Conservation (phyloP, 2,329 filamentous ascomycete species). For the Dactylellina parvicollis region DNA sequence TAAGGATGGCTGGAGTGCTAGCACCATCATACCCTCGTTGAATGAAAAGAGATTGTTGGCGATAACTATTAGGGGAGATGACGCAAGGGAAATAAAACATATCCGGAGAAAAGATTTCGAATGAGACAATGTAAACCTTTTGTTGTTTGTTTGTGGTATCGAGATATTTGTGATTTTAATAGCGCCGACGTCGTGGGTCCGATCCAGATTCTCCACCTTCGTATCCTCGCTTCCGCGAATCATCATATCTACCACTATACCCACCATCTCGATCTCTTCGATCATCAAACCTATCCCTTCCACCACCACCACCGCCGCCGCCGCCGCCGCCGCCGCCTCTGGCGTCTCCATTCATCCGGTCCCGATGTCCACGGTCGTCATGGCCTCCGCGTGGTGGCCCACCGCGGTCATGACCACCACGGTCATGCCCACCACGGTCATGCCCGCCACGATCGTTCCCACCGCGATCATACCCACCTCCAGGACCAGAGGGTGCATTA, state of each 20-base stretch:
- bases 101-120: constrained; percentile 7
- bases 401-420: constrained; percentile 56
- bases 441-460: constrained; percentile 31
- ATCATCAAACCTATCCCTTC: constrained; percentile 53
- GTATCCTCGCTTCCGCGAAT: constrained; percentile 53
- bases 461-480: constrained; percentile 56
- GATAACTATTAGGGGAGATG: constrained; percentile 18
- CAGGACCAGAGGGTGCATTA: constrained; percentile 63
- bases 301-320: constrained; percentile 53
- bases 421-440: constrained; percentile 50
- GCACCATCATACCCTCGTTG: constrained; percentile 52
- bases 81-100: background rate
- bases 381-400: constrained; percentile 34
- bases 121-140: constrained; percentile 1
- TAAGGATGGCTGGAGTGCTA: constrained; percentile 54
- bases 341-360: constrained; percentile 53
- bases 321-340: constrained; percentile 54
- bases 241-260: constrained; percentile 48
- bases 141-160: background rate
- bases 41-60: constrained; percentile 14
- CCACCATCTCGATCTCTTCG: constrained; percentile 55
- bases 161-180: constrained; percentile 42
- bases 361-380: constrained; percentile 50
- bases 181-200: constrained; percentile 48
- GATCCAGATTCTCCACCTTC: constrained; percentile 52